Evolutionary conservation across 192 early-diverging fungal genomes (phyloP).

Genomic region (Linderina pennispora): DNA sequence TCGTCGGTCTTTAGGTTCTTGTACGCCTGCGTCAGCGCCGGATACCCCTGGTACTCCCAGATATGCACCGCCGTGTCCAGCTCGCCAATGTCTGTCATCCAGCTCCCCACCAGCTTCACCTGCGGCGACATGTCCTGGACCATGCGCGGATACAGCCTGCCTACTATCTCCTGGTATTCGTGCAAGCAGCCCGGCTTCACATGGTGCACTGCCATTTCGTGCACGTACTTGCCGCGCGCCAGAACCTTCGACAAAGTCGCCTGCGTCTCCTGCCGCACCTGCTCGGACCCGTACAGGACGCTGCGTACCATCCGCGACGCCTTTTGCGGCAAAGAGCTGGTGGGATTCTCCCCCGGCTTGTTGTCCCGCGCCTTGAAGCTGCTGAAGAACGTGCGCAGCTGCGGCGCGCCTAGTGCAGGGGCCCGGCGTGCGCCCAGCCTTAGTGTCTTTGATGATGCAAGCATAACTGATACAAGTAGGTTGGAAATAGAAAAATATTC

Average conservation of each 20-base stretch:
- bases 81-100: slow-evolving; percentile 79
- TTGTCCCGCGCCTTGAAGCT: not conserved
- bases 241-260: slow-evolving; percentile 71
- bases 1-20: slow-evolving; percentile 53
- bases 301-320: slow-evolving; percentile 57
- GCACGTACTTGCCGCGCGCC: slow-evolving; percentile 82
- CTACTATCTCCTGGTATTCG: slow-evolving; percentile 75
- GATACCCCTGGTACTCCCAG: slow-evolving; percentile 93
- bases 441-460: too few relatives aligned
- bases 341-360: slow-evolving; percentile 8
- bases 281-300: slow-evolving; percentile 65
- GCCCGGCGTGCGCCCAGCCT: too few relatives aligned
- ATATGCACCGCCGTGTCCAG: slow-evolving; percentile 81
- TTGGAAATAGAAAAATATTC: too few relatives aligned
- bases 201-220: slow-evolving; percentile 77
- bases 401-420: not conserved
- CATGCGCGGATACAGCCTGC: slow-evolving; percentile 72
- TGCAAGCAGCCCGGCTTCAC: slow-evolving; percentile 82
- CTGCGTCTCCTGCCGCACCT: slow-evolving; percentile 53
- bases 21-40: slow-evolving; percentile 65
- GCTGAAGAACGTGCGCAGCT: not conserved
- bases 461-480: too few relatives aligned
- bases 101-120: slow-evolving; percentile 84
- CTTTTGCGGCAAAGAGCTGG: slow-evolving; percentile 45
- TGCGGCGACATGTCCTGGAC: slow-evolving; percentile 67